Evolutionary conservation across 2,329 filamentous ascomycete genomes (phyloP), one percentile per base, ranked within the genome.

Genomic region (Claviceps lovelessii): DNA sequence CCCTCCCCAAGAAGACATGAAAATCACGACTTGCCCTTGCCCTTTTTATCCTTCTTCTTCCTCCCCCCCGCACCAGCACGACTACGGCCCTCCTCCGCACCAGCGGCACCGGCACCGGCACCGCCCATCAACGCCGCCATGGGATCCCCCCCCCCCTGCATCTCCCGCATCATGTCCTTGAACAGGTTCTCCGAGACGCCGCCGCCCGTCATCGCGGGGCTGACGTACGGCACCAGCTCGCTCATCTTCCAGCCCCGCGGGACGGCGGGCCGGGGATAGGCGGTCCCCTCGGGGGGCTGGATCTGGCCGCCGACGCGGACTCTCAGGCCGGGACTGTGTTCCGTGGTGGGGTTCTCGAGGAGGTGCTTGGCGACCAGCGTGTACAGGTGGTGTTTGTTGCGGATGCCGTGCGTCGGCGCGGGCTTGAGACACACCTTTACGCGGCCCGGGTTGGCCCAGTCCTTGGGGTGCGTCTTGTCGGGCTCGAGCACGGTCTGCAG

Each of bases 101-200:
- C 31, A 13, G n/a, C 2, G 23, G 23, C 23, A n/a, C n/a, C n/a
- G 23, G 23, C 23, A 23, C 23, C 19, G 11, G 31, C 66, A 49
- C 64, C 67, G 35, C 63, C 68, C 70, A 73, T 72, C 55, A 72
- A 58, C 42, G 71, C 72, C 8, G 68, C 64, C 73, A 75, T 74
- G 8, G 69, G 71, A 45, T 76, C 74, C 0, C 71, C 75, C 2
- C 70, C 72, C 3, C 69, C 69, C 64, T 77, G 75, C 88, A 97
- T 95, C 73, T 94, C 89, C 64, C 83, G 85, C 90, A 97, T 95
- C 77, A 96, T 95, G 62, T 96, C 90, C 74, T 93, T 89, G 65
- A 97, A 83, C 58, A 96, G 81, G 65, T 97, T 95, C 69, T 98
- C 93, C 58, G 83, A 90, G 11, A 97, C 88, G 41, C 93, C 93